These are phyloP conservation scores for Hibiscus tridactylites DNA, from an alignment of 345 rosid species.

Conservation along the genomic window DNA sequence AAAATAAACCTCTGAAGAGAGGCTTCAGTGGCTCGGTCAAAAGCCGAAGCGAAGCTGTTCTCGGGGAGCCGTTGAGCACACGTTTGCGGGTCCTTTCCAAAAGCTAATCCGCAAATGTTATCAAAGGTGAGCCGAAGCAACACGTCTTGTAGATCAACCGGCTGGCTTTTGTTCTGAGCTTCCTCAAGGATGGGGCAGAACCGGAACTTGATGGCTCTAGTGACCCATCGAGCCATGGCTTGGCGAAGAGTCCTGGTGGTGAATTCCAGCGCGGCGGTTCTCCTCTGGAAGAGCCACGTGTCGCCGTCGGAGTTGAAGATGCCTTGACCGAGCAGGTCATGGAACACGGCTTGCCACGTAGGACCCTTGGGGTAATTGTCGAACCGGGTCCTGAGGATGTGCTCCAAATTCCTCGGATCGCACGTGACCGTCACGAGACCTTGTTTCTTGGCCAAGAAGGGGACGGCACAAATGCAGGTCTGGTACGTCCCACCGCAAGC, in stretches of 20 bases:
- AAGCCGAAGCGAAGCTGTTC: conserved; percentile 54
- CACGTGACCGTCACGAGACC: background rate
- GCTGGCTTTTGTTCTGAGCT: background rate
- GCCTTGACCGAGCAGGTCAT: background rate
- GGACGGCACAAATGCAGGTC: background rate
- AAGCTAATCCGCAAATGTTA: background rate
- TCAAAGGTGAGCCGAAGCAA: background rate
- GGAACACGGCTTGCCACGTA: background rate
- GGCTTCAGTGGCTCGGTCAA: conserved; percentile 89
- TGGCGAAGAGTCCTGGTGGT: background rate
- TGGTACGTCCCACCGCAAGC: background rate
- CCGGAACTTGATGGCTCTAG: background rate
- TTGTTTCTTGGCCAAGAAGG: background rate
- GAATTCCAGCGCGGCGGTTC: background rate
- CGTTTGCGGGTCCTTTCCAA: background rate
- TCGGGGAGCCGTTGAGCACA: background rate
- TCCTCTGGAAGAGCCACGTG: background rate
- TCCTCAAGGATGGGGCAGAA: background rate
- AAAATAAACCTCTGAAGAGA: conserved; percentile 77
- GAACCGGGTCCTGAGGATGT: background rate
- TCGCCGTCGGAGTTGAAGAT: background rate
- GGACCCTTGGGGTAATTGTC: background rate
- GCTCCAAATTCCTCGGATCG: background rate
- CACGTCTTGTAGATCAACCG: background rate
- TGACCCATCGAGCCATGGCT: background rate